Evolutionary conservation across 495 filamentous ascomycete species (phyloP).

Genomic region (Trichoderma asperelloides): DNA sequence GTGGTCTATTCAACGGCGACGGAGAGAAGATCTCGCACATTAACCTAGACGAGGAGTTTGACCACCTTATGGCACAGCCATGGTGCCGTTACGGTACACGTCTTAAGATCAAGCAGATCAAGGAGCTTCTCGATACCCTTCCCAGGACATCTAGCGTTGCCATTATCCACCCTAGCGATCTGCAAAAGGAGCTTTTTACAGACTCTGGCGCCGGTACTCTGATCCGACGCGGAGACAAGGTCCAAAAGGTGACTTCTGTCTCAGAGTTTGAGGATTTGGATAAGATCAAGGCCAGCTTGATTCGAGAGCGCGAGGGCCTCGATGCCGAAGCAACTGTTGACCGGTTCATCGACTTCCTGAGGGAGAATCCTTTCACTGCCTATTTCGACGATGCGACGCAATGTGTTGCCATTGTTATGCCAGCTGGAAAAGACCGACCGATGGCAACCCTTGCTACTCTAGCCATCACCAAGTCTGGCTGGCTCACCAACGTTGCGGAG

Average conservation of each 20-base stretch:
- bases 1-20: conserved; percentile 88
- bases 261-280: conserved; percentile 72
- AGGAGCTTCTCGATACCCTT: conserved; percentile 78
- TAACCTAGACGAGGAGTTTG: conserved; percentile 96
- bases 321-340: conserved; percentile 80
- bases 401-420: conserved; percentile 85
- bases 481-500: conserved; percentile 94
- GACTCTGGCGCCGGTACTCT: conserved; percentile 93
- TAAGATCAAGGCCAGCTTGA: conserved; percentile 70
- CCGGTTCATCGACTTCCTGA: conserved; percentile 70
- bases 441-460: conserved; percentile 82
- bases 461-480: conserved; percentile 90
- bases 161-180: conserved; percentile 89
- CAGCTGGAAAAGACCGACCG: conserved; percentile 42
- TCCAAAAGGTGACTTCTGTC: conserved; percentile 63
- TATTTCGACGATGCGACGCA: conserved; percentile 98
- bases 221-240: conserved; percentile 86
- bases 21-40: conserved; percentile 95
- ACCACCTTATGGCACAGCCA: conserved; percentile 85
- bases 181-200: conserved; percentile 95
- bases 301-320: conserved; percentile 76
- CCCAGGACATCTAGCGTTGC: conserved; percentile 91
- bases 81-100: conserved; percentile 96
- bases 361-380: conserved; percentile 74
- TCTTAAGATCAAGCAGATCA: conserved; percentile 98